Base-by-base conservation (phyloP, 495 filamentous ascomycete species). In the Penicillium maclennaniae region DNA sequence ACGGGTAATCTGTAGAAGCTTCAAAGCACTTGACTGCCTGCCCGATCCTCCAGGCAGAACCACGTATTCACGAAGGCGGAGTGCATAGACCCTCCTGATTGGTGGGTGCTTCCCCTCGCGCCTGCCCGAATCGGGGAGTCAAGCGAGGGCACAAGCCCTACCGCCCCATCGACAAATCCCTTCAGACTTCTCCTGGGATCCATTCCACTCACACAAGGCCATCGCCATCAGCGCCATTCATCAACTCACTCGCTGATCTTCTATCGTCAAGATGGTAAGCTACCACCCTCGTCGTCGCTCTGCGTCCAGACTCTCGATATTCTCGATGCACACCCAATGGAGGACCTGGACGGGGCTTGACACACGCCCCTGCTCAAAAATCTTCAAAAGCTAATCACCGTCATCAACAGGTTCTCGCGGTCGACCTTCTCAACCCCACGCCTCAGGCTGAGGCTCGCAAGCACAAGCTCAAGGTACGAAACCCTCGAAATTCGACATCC, bases 351-450 rank as follows among this genome's bases (percentile, higher is more conserved):
- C 31, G 31, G 31, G 31, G 31, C 31, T 34, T 14, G 31, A 34
- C 31, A 14, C 7, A 14, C 31, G 10, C 31, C 10, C 31, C 31
- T 14, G 19, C 17, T 4, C 42, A 27, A 52, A 52, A 52, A 17
- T 52, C 49, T 26, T 37, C 42, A 44, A 17, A n/a, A 25, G 45
- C 62, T 63, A 67, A 68, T 58, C 41, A 47, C 47, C 53, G 43
- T 56, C 45, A 34, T 36, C 39, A n/a, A 53, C 71, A 98, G 93
- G 91, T 96, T 92, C 91, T 98, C 85, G 92, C 93, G 76, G 87
- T 97, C 83, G 93, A 98, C 86, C 92, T 98, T 63, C 88, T 98
- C 76, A 97, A 98, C 86, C 93, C 93, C 66, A 87, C 84, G 69
- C 91, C 93, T 71, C 88, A 88, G 70, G 83, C 91, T 68, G 93